A percentile compares a stretch with the other conserved stretches of the same genome.
Conservation (phyloP, 2,329 filamentous ascomycete species). For the Sclerotiophoma versabilis region DNA sequence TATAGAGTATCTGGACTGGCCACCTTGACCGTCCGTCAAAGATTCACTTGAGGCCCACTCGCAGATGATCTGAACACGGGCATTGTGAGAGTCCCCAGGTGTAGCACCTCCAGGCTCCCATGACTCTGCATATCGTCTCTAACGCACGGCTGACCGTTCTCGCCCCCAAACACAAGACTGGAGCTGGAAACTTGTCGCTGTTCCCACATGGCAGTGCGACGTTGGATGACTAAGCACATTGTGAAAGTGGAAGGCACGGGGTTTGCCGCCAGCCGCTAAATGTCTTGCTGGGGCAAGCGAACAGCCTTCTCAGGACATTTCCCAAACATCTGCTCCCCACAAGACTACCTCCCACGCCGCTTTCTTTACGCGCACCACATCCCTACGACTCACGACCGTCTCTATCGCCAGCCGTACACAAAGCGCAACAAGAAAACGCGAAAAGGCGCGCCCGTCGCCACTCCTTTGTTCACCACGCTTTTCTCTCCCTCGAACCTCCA, state of each 20-base stretch:
- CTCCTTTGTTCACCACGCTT: slow-evolving; percentile 29
- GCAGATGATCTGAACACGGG: too few relatives aligned
- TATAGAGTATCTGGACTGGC: too few relatives aligned
- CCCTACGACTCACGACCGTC: slow-evolving; percentile 19
- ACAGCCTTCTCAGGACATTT: slow-evolving; percentile 12
- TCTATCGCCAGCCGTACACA: slow-evolving; percentile 17
- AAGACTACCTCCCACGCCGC: slow-evolving; percentile 20
- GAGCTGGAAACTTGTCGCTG: too few relatives aligned
- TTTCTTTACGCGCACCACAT: slow-evolving; percentile 17
- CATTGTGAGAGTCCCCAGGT: neutral
- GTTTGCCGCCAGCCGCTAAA: slow-evolving; percentile 10
- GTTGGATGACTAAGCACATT: neutral
- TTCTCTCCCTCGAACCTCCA: slow-evolving; percentile 20
- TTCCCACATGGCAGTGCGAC: too few relatives aligned
- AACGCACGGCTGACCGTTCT: too few relatives aligned
- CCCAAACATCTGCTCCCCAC: slow-evolving; percentile 6
- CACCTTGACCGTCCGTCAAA: too few relatives aligned
- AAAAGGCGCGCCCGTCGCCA: slow-evolving; percentile 34
- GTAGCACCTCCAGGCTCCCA: too few relatives aligned
- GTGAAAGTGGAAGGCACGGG: too few relatives aligned
- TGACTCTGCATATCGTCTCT: too few relatives aligned
- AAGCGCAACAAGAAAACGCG: slow-evolving; percentile 20
- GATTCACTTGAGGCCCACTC: too few relatives aligned
- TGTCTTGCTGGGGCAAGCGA: slow-evolving; percentile 13
- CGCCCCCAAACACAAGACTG: too few relatives aligned